Percentiles rank a stretch among this genome's conserved stretches.
Conservation (phyloP, 192 early-diverging fungal genomes). For the Dissophora ornata region DNA sequence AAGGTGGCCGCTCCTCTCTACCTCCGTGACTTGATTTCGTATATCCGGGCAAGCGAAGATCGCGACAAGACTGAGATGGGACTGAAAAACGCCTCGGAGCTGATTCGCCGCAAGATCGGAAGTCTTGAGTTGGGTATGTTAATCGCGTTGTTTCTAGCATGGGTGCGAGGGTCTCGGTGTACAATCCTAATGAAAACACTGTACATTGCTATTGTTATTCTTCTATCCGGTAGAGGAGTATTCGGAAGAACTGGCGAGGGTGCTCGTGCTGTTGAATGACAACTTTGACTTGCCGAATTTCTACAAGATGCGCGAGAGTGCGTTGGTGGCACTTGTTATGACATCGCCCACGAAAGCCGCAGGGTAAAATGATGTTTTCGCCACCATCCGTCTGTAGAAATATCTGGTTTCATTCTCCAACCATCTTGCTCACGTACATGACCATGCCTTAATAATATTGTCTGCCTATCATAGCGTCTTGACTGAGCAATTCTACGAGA, state of each 20-base stretch:
- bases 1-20: slow-evolving; percentile 32
- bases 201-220: too few species aligned
- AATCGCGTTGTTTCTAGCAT: neutral
- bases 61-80: slow-evolving; percentile 42
- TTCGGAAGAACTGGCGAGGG: slow-evolving; percentile 19
- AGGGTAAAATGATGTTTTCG: slow-evolving; percentile 14
- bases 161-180: too few species aligned
- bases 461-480: slow-evolving; percentile 32
- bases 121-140: slow-evolving; percentile 40
- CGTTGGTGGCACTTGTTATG: slow-evolving; percentile 31
- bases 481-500: slow-evolving; percentile 36
- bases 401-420: too few species aligned
- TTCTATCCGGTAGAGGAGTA: too few species aligned
- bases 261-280: slow-evolving; percentile 13
- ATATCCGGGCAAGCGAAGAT: slow-evolving; percentile 42
- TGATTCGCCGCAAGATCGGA: slow-evolving; percentile 41
- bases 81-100: slow-evolving; percentile 23
- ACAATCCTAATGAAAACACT: too few species aligned
- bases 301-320: slow-evolving; percentile 22
- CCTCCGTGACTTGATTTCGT: slow-evolving; percentile 23
- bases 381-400: neutral
- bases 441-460: too few species aligned
- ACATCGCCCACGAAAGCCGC: slow-evolving; percentile 16
- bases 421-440: too few species aligned
- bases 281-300: slow-evolving; percentile 27